A percentile compares a stretch with the other conserved stretches of the same genome.
phyloP scores from a whole-genome alignment of 495 filamentous ascomycete genomes.

The Annulohypoxylon maeteangense region DNA sequence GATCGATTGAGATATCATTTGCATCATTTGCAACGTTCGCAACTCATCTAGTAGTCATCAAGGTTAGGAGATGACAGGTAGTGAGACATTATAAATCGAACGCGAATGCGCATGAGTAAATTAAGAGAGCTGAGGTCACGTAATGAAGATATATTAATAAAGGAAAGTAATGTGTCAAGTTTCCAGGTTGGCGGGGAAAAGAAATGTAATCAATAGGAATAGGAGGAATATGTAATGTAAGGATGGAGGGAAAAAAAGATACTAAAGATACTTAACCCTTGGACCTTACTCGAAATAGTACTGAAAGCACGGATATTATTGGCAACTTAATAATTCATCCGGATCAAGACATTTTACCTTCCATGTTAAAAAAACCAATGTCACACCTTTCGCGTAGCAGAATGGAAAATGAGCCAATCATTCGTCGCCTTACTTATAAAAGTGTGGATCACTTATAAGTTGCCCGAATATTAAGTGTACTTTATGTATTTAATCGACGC shows the following conservation, averaged over 20 bases:
- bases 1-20: slow-evolving; percentile 1
- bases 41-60: not conserved
- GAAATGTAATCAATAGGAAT: not conserved
- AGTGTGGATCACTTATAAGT: slow-evolving; percentile 40
- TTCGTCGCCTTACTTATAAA: slow-evolving; percentile 17
- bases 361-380: slow-evolving; percentile 27
- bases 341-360: slow-evolving; percentile 36
- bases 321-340: slow-evolving; percentile 33
- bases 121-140: not conserved
- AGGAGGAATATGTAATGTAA: not conserved
- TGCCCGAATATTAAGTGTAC: slow-evolving; percentile 34
- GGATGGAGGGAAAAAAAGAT: not conserved
- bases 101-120: slow-evolving; percentile 2
- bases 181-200: not conserved
- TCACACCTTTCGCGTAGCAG: slow-evolving; percentile 36
- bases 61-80: not conserved
- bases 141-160: slow-evolving; percentile 10
- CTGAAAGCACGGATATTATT: slow-evolving; percentile 7
- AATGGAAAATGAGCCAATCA: slow-evolving; percentile 28
- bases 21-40: not conserved
- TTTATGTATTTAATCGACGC: slow-evolving; percentile 42
- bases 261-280: not conserved
- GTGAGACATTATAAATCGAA: not conserved
- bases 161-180: not conserved
- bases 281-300: not conserved